These are phyloP conservation scores for Fusarium chaquense DNA, from an alignment of 2,329 filamentous ascomycete species.

Conservation along the genomic window DNA sequence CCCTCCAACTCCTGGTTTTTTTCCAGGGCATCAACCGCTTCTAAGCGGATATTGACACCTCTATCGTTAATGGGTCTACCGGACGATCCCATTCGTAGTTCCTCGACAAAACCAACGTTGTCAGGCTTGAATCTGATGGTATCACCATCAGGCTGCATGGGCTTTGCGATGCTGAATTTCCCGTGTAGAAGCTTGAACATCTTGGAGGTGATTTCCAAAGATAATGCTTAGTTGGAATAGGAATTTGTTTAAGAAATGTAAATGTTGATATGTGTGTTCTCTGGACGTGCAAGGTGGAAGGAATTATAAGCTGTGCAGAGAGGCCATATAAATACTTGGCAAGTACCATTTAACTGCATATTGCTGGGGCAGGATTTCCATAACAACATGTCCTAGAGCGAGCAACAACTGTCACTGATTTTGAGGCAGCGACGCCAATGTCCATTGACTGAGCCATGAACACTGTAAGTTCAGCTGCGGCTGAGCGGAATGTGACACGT, in stretches of 20 bases:
- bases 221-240: background rate
- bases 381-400: background rate
- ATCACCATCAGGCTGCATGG: background rate
- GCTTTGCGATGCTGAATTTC: background rate
- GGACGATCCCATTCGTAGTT: background rate
- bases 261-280: background rate
- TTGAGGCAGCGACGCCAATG: background rate
- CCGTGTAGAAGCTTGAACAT: slow-evolving; percentile 1
- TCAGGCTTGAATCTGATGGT: background rate
- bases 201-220: background rate
- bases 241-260: background rate
- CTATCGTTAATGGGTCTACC: background rate
- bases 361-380: background rate
- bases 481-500: background rate
- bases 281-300: background rate
- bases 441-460: background rate
- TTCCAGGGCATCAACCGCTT: background rate
- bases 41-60: background rate
- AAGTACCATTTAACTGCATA: background rate
- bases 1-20: background rate
- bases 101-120: background rate
- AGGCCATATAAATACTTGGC: background rate
- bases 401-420: background rate
- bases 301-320: background rate
- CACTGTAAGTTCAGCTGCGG: background rate